These are phyloP conservation scores for Sphagnum tenellum DNA, from an alignment of 225 moss, liverwort and hornwort species.

Conservation along the genomic window DNA sequence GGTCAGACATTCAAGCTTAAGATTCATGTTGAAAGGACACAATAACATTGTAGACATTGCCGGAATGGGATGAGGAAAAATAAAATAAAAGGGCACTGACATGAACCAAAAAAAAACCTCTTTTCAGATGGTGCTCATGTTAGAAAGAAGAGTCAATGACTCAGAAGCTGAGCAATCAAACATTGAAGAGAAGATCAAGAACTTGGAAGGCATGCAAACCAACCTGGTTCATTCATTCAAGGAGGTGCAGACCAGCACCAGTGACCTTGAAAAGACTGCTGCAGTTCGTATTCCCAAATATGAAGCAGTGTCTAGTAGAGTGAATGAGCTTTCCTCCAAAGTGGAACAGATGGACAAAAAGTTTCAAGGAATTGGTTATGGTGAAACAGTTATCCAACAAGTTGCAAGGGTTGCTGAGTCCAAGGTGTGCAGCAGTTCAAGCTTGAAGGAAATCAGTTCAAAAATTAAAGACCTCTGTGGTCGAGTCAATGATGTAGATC, in stretches of 20 bases:
- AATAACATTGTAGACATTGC: too few relatives aligned
- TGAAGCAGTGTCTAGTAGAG: conserved; percentile 41
- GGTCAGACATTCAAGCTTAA: too few relatives aligned
- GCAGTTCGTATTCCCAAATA: conserved; percentile 81
- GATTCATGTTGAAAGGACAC: too few relatives aligned
- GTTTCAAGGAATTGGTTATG: conserved; percentile 25
- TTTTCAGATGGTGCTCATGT: not conserved
- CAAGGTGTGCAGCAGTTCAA: conserved; percentile 23
- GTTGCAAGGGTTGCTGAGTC: conserved; percentile 32
- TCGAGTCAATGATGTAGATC: conserved; percentile 30
- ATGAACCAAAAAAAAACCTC: too few relatives aligned
- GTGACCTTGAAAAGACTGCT: conserved; percentile 59
- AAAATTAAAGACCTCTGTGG: conserved; percentile 35
- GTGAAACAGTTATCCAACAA: conserved; percentile 49
- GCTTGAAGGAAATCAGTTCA: conserved; percentile 6
- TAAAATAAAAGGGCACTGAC: conserved; percentile 7
- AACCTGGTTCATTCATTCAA: conserved; percentile 47
- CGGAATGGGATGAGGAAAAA: too few relatives aligned
- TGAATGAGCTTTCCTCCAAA: conserved; percentile 66
- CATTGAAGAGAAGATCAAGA: conserved; percentile 30
- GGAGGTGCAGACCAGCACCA: conserved; percentile 30
- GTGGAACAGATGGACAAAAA: conserved; percentile 55
- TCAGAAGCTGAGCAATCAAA: conserved; percentile 1
- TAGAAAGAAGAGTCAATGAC: conserved; percentile 15
- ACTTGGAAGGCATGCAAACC: conserved; percentile 43